Percentiles rank a stretch among this genome's conserved stretches.
phyloP scores from a whole-genome alignment of 2,329 filamentous ascomycete genomes.

The Fusarium sp. region DNA sequence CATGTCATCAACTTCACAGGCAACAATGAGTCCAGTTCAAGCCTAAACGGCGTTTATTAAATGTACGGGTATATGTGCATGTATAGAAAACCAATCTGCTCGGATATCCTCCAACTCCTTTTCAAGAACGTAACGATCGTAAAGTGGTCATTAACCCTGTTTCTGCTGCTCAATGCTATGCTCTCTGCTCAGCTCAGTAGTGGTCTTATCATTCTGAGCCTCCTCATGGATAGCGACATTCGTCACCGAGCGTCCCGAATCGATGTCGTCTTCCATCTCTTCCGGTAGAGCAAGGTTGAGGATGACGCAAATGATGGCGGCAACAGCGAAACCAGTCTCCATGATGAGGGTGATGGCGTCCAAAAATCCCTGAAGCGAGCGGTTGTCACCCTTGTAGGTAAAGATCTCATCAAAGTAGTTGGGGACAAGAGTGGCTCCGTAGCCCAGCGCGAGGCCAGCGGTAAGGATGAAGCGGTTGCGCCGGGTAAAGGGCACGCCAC shows the following conservation, averaged over 20 bases:
- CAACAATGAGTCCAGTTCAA: background rate
- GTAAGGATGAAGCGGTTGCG: constrained; percentile 85
- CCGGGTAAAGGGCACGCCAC: constrained; percentile 74
- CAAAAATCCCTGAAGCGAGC: constrained; percentile 73
- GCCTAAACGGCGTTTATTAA: background rate
- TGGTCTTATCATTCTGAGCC: constrained; percentile 13
- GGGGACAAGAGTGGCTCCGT: constrained; percentile 71
- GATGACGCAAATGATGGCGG: constrained; percentile 74
- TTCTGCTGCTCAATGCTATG: constrained; percentile 37
- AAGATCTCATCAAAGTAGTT: constrained; percentile 76
- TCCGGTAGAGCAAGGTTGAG: constrained; percentile 77
- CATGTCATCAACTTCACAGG: background rate
- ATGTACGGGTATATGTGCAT: background rate
- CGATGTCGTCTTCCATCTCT: constrained; percentile 71
- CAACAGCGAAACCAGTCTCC: constrained; percentile 77
- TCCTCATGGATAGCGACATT: constrained; percentile 30
- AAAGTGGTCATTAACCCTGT: constrained; percentile 13
- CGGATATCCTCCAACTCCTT: background rate
- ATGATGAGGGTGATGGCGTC: constrained; percentile 77
- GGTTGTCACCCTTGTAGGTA: constrained; percentile 73
- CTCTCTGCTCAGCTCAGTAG: constrained; percentile 30
- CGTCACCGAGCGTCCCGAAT: constrained; percentile 35
- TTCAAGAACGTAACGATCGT: background rate
- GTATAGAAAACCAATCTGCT: background rate
- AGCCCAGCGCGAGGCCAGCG: constrained; percentile 74